phyloP scores from a whole-genome alignment of 2,329 filamentous ascomycete species.

The Ceratocystis variospora region DNA sequence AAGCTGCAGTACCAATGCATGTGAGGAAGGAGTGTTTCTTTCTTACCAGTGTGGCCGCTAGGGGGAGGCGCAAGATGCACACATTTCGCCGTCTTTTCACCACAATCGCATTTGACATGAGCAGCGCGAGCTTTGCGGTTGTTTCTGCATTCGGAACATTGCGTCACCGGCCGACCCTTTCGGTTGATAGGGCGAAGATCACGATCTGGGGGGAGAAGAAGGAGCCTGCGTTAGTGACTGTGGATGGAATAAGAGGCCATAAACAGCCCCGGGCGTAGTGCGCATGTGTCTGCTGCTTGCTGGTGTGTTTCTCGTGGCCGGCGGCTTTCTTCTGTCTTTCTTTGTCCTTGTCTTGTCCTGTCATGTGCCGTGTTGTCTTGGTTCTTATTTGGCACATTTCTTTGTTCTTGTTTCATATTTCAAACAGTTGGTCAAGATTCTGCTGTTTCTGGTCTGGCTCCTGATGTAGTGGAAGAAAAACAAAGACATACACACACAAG shows the following conservation, averaged over 20 bases:
- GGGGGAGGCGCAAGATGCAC: slow-evolving; percentile 43
- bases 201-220: slow-evolving; percentile 8
- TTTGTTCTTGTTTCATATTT: slow-evolving; percentile 1
- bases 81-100: slow-evolving; percentile 71
- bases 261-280: neutral
- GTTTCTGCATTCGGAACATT: slow-evolving; percentile 92
- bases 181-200: slow-evolving; percentile 18
- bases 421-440: neutral
- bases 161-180: slow-evolving; percentile 94
- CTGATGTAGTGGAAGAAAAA: neutral
- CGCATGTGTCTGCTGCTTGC: neutral
- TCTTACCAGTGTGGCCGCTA: slow-evolving; percentile 47
- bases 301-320: neutral
- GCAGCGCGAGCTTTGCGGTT: slow-evolving; percentile 92
- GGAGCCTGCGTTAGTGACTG: slow-evolving; percentile 4
- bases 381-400: neutral
- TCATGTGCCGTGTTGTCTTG: neutral
- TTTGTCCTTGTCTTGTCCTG: neutral
- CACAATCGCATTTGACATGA: slow-evolving; percentile 93
- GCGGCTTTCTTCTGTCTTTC: neutral
- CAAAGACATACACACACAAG: neutral
- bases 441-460: neutral
- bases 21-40: neutral
- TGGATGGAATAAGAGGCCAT: slow-evolving; percentile 1
- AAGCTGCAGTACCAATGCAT: neutral